Base-by-base conservation (phyloP, 2,329 filamentous ascomycete species). In the Zymoseptoria tritici region DNA sequence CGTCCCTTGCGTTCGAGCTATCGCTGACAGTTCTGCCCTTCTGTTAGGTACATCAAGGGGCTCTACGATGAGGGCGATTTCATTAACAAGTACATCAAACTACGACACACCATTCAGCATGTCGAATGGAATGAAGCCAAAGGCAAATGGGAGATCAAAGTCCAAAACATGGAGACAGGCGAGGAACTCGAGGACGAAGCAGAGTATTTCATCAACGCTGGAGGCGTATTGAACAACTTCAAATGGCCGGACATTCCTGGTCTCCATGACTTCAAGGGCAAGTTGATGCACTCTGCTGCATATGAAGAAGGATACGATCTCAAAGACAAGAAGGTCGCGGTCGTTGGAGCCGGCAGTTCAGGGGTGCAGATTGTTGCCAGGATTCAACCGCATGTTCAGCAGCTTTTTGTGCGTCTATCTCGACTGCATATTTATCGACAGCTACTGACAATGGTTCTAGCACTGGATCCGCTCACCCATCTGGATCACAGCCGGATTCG, bases 401-500 rank as follows among this genome's bases (percentile, higher is more conserved):
- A 71, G 46, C 63, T 78, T 9, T 76, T 76, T 60, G 22, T 21
- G 20, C 19, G 20, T 52, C 5, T 22, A 20, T 8, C 50, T 19
- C 22, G 19, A 20, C 11, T 52, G 16, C 50, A n/a, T 20, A 8
- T 4, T 6, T 6, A n/a, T 16, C 16, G 36, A 46, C 36, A 24
- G 2, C 4, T 52, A 11, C 9, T 52, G 19, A 52, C n/a, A 13
- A n/a, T 21, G 5, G 5, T 1, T 8, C 6, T 9, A 52, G 20
- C 74, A 77, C 61, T 77, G 74, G 68, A 71, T 79, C 4, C 68
- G 78, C 9, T 75, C 71, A 7, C 76, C 78, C 0, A 76, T 77
- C 26, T 80, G 78, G 78, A 77, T 81, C 24, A 80, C 78, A 0
- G 75, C 77, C 0, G 78, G 77, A 19, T 80, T 80, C 59, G 78